Evolutionary conservation across 2,329 filamentous ascomycete species (phyloP).

Genomic region (Sporothrix inflata): DNA sequence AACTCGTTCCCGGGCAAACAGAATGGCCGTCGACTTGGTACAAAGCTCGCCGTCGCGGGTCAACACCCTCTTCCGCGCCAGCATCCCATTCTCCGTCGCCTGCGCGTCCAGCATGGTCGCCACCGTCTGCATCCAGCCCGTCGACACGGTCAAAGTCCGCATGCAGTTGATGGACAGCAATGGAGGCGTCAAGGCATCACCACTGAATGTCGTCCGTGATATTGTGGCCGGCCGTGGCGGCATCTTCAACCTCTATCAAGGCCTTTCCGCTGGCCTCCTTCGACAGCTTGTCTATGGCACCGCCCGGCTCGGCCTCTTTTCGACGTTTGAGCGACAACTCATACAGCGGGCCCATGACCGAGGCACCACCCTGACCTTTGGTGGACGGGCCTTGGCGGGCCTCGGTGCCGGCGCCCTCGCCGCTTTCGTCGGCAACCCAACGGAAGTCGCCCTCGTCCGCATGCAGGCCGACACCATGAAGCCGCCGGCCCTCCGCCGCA

Average conservation of each 20-base stretch:
- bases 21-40: not conserved
- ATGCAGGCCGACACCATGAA: conserved; percentile 98
- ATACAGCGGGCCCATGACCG: conserved; percentile 70
- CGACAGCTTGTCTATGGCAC: conserved; percentile 97
- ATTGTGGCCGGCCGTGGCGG: conserved; percentile 82
- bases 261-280: conserved; percentile 86
- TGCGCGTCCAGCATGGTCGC: conserved; percentile 91
- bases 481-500: conserved; percentile 79
- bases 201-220: conserved; percentile 78
- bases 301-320: conserved; percentile 90
- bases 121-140: conserved; percentile 85
- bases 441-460: conserved; percentile 90
- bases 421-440: conserved; percentile 93
- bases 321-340: conserved; percentile 82
- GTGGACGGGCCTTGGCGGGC: conserved; percentile 82
- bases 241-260: conserved; percentile 87
- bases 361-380: conserved; percentile 74
- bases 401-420: conserved; percentile 85
- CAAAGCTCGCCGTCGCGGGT: conserved; percentile 43
- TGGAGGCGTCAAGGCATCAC: conserved; percentile 72
- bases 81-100: conserved; percentile 89
- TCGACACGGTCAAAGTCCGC: conserved; percentile 98
- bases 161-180: conserved; percentile 94
- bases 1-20: no score
- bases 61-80: conserved; percentile 59